These are phyloP conservation scores for Myxozyma neotropica DNA, from an alignment of 805 yeast genomes.

Conservation along the genomic window DNA sequence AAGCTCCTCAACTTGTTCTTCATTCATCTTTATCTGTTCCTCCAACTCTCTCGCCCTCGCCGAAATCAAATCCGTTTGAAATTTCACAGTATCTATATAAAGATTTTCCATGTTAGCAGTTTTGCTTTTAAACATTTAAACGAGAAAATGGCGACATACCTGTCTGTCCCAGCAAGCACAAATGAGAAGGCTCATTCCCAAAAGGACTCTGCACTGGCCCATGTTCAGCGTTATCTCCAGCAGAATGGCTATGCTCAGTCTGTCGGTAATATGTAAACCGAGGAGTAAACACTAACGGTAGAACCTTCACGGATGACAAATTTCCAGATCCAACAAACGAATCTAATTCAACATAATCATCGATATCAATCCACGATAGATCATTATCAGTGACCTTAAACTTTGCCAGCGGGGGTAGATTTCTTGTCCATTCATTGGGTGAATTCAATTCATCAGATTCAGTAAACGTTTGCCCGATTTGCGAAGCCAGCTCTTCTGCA, in stretches of 20 bases:
- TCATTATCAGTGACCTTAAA: conserved; percentile 42
- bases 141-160: conserved; percentile 9
- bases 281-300: conserved; percentile 69
- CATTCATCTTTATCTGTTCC: conserved; percentile 43
- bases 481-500: conserved; percentile 44
- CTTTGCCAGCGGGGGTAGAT: conserved; percentile 37
- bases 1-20: conserved; percentile 11
- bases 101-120: background rate
- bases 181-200: conserved; percentile 60
- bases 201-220: conserved; percentile 48
- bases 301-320: conserved; percentile 49
- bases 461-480: conserved; percentile 35
- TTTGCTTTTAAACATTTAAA: background rate
- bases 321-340: conserved; percentile 33
- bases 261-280: conserved; percentile 69
- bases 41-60: conserved; percentile 47
- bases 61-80: conserved; percentile 54
- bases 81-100: conserved; percentile 55
- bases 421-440: conserved; percentile 30
- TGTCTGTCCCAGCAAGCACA: conserved; percentile 51
- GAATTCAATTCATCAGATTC: conserved; percentile 23
- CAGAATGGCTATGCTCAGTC: conserved; percentile 49
- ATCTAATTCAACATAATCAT: conserved; percentile 73
- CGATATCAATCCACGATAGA: conserved; percentile 67
- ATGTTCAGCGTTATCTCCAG: conserved; percentile 35